Evolutionary conservation across 805 yeast species (phyloP).

Genomic region (Metschnikowia anglica): DNA sequence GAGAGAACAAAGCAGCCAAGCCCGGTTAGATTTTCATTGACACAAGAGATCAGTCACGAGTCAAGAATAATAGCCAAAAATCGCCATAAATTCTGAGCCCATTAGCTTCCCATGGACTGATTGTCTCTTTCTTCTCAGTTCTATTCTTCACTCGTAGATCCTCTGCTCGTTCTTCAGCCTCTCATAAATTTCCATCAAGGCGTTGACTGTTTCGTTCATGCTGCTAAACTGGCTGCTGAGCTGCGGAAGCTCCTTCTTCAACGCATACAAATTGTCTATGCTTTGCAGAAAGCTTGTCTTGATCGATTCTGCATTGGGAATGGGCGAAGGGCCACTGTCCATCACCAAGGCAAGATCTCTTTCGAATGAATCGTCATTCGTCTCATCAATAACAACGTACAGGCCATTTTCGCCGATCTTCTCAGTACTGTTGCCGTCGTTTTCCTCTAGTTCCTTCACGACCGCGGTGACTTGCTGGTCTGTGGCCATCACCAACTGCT

Average conservation of each 20-base stretch:
- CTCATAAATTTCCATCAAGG: constrained; percentile 24
- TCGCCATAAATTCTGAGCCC: too few species aligned
- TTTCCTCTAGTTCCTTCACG: constrained; percentile 23
- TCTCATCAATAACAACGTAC: not conserved
- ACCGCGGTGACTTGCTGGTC: constrained; percentile 33
- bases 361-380: not conserved
- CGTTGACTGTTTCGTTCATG: constrained; percentile 30
- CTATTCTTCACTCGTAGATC: not conserved
- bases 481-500: constrained; percentile 30
- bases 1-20: too few species aligned
- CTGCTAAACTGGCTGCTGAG: constrained; percentile 36
- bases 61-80: too few species aligned
- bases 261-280: constrained; percentile 30
- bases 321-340: not conserved
- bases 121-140: too few species aligned
- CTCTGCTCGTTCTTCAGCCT: constrained; percentile 9
- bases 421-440: constrained; percentile 11
- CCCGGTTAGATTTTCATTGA: too few species aligned
- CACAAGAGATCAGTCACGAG: too few species aligned
- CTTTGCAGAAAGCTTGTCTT: constrained; percentile 28
- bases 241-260: constrained; percentile 39
- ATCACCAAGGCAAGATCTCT: not conserved
- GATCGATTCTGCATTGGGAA: constrained; percentile 19
- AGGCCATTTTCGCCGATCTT: constrained; percentile 9
- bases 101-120: too few species aligned